Conservation (phyloP, 148 eudicot species). For the Hydrangea macrophylla region DNA sequence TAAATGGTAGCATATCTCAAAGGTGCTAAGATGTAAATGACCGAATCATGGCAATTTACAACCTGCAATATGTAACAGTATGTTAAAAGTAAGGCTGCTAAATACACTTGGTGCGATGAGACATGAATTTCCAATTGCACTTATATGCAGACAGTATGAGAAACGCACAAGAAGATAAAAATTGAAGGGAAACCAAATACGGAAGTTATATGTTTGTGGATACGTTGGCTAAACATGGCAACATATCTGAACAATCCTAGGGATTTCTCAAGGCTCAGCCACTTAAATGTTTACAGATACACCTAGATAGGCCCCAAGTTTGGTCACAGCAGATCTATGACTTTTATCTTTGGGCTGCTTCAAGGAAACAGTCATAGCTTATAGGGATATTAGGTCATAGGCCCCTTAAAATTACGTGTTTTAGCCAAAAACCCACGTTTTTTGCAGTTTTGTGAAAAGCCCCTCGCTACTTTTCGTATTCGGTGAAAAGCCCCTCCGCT, state of each 20-base stretch:
- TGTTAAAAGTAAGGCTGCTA: not conserved
- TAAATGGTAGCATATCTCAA: slow-evolving; percentile 82
- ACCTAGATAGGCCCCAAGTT: not conserved
- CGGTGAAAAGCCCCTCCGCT: too few species aligned
- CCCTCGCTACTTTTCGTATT: too few species aligned
- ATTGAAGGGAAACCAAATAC: not conserved
- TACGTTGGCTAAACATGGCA: not conserved
- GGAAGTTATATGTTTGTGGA: not conserved
- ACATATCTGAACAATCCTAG: not conserved
- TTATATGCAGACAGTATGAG: not conserved
- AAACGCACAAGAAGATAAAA: not conserved
- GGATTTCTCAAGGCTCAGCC: not conserved
- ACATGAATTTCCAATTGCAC: not conserved
- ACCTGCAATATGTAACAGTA: slow-evolving; percentile 43
- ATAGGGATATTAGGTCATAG: too few species aligned
- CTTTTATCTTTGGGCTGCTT: not conserved
- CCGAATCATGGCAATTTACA: slow-evolving; percentile 87
- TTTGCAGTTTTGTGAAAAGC: too few species aligned
- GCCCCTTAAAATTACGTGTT: too few species aligned
- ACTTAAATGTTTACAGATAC: not conserved
- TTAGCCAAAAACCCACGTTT: too few species aligned
- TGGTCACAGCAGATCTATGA: not conserved
- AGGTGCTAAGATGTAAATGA: slow-evolving; percentile 87
- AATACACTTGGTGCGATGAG: not conserved
- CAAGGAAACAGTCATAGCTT: too few species aligned